These are phyloP conservation scores for Apiospora marii DNA, from an alignment of 2,329 filamentous ascomycete genomes.

Conservation along the genomic window DNA sequence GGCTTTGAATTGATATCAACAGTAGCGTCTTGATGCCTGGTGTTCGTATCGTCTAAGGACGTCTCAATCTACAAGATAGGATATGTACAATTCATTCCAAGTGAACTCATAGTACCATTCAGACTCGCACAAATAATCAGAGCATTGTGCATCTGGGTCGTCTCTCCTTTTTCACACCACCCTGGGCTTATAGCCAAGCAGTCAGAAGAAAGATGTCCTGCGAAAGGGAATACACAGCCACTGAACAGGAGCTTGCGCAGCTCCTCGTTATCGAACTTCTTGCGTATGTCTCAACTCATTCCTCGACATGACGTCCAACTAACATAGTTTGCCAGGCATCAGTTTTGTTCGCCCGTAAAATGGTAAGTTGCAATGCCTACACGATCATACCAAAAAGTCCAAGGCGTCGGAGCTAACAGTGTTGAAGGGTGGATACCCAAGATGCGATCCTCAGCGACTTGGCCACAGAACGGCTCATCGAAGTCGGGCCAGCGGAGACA, in stretches of 20 bases:
- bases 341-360: constrained; percentile 29
- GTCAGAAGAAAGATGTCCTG: constrained; percentile 1
- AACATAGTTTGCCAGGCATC: constrained; percentile 21
- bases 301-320: not conserved
- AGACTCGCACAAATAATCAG: too few species aligned
- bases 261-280: constrained; percentile 39
- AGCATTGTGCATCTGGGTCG: not conserved
- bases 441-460: constrained; percentile 40
- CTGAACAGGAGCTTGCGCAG: constrained; percentile 28
- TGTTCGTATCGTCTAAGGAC: too few species aligned
- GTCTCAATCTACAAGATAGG: not conserved
- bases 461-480: constrained; percentile 44
- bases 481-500: constrained; percentile 48
- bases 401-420: constrained; percentile 10
- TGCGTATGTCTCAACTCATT: constrained; percentile 33
- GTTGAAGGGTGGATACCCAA: constrained; percentile 48
- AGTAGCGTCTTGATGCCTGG: not conserved
- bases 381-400: not conserved
- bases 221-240: constrained; percentile 22
- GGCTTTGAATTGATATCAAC: not conserved
- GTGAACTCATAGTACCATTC: not conserved
- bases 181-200: not conserved
- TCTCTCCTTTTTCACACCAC: not conserved
- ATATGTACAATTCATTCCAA: not conserved
- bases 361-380: constrained; percentile 18